phyloP scores from a whole-genome alignment of 805 yeast species.

The Candida khao-thaluensis region DNA sequence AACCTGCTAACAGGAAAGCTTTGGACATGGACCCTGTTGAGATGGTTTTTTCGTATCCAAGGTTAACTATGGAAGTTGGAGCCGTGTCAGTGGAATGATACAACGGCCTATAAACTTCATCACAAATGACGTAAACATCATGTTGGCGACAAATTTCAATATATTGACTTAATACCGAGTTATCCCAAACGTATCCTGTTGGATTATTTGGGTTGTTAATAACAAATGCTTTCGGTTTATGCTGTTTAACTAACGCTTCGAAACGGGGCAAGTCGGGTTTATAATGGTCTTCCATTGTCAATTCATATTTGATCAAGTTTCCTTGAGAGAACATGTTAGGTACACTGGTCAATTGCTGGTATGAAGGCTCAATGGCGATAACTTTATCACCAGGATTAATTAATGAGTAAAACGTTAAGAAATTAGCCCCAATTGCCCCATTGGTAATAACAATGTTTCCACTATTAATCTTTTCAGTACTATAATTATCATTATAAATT shows the following conservation, averaged over 20 bases:
- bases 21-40: constrained; percentile 54
- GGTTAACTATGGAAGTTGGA: constrained; percentile 41
- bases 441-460: constrained; percentile 51
- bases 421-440: constrained; percentile 59
- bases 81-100: constrained; percentile 34
- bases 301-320: constrained; percentile 33
- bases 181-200: constrained; percentile 42
- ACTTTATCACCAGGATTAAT: constrained; percentile 48
- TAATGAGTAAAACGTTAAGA: constrained; percentile 43
- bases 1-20: constrained; percentile 53
- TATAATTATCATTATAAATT: constrained; percentile 28
- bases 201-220: constrained; percentile 52
- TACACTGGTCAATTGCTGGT: constrained; percentile 50
- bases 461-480: constrained; percentile 39
- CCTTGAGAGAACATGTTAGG: constrained; percentile 44
- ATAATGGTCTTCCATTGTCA: constrained; percentile 33
- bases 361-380: constrained; percentile 48
- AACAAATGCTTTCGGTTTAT: constrained; percentile 41
- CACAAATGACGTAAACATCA: constrained; percentile 41
- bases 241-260: constrained; percentile 25
- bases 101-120: constrained; percentile 56
- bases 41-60: constrained; percentile 43
- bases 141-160: constrained; percentile 34
- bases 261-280: constrained; percentile 37
- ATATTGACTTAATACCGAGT: constrained; percentile 31